Evolutionary conservation across 768 basidiomycete species (phyloP).

Genomic region (Rhodocollybia butyracea): DNA sequence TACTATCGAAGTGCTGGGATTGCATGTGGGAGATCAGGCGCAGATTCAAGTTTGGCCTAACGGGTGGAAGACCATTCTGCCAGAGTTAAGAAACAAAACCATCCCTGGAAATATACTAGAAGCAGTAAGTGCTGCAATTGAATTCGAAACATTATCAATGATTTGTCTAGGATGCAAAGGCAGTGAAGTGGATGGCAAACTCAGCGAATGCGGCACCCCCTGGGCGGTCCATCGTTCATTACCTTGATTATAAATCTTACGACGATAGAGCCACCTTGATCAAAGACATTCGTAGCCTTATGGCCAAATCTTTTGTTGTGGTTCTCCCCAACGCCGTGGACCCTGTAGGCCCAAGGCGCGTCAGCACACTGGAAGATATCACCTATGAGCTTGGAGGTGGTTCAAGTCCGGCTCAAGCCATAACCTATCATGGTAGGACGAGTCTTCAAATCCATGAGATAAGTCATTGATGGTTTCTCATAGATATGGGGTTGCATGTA

Average conservation of each 20-base stretch:
- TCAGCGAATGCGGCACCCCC: neutral
- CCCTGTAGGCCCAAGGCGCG: neutral
- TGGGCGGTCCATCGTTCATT: neutral
- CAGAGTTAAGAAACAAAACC: neutral
- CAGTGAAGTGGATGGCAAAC: neutral
- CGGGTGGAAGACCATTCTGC: neutral
- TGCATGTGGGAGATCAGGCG: neutral
- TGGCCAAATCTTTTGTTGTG: no score
- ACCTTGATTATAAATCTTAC: neutral
- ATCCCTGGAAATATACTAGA: neutral
- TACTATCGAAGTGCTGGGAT: neutral
- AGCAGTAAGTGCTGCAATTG: neutral
- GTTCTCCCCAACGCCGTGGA: neutral
- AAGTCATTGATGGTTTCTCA: neutral
- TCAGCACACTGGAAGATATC: no score
- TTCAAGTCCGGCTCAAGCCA: no score
- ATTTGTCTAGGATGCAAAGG: neutral
- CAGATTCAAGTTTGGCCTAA: neutral
- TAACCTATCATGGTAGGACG: no score
- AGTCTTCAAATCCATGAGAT: no score
- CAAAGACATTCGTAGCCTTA: no score
- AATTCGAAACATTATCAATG: neutral
- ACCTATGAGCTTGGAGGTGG: no score
- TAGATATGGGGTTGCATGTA: neutral
- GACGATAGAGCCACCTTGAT: no score